A percentile compares a stretch with the other conserved stretches of the same genome.
Conservation (phyloP, 805 yeast genomes). For the Suhomyces kilbournensis region DNA sequence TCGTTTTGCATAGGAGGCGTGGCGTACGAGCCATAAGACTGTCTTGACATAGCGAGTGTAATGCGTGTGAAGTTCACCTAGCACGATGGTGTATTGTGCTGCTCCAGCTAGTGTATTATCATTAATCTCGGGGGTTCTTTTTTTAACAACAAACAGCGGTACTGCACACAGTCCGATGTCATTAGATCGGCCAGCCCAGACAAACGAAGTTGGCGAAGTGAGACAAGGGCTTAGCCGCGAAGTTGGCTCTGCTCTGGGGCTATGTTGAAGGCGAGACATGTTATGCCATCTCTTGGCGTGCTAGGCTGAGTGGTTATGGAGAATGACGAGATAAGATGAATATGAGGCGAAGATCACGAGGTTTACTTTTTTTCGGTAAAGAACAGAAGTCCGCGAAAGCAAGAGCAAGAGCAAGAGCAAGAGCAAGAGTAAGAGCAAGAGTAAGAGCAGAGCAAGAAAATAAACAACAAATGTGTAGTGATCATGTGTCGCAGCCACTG, state of each 20-base stretch:
- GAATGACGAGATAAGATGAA: too few species aligned
- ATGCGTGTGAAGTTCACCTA: neutral
- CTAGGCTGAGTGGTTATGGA: too few species aligned
- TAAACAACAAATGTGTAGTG: neutral
- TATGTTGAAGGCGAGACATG: too few species aligned
- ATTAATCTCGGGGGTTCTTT: neutral
- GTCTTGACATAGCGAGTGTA: slow-evolving; percentile 2
- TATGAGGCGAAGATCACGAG: too few species aligned
- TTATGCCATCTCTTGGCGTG: too few species aligned
- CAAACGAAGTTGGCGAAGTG: too few species aligned
- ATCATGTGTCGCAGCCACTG: neutral
- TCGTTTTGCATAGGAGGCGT: slow-evolving; percentile 1
- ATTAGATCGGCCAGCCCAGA: neutral
- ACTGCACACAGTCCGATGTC: neutral
- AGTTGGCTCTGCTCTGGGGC: too few species aligned
- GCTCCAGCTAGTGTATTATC: neutral
- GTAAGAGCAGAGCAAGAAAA: neutral
- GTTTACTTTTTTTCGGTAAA: too few species aligned
- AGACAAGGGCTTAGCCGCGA: too few species aligned
- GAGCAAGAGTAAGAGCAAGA: neutral
- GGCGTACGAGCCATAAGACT: slow-evolving; percentile 1
- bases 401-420: too few species aligned
- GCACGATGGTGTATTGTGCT: neutral
- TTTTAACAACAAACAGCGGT: slow-evolving; percentile 3
- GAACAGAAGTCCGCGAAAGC: too few species aligned